Evolutionary conservation across 2,329 filamentous ascomycete genomes (phyloP), one percentile per base, ranked within the genome.

Genomic region (Xylaria sp.): DNA sequence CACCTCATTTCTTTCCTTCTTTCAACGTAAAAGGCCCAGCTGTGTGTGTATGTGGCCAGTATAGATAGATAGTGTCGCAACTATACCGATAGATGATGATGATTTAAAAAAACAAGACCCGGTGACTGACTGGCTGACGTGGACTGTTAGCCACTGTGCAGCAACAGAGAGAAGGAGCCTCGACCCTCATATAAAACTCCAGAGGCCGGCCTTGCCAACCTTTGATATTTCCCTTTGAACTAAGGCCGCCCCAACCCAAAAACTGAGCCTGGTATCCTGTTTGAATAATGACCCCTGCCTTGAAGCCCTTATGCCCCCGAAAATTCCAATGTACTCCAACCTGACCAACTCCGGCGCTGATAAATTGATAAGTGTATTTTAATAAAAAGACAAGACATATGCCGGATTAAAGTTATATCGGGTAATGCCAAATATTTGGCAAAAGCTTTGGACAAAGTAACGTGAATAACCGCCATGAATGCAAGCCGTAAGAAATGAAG

Each of bases 261-360:
- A 63, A 49, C 64, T 53, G 19, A 61, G 43, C 63, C 63, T 56
- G 47, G 51, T 63, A 57, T 66, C 57, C 63, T 33, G 47, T 63
- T n/a, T 51, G 52, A 61, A 61, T 57, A 54, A 56, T 37, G 45
- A 19, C 57, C 63, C n/a, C 59, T 56, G 45, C 52, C 55, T 52
- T 59, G 45, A 56, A 61, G n/a, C 50, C 59, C 47, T 14, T 63
- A 33, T 53, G 50, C 40, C 60, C 56, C 40, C 42, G n/a, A n/a
- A 63, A 66, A 60, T 57, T 61, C 61, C 63, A 60, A 66, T 62
- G 33, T 67, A 63, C 67, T 61, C 63, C 61, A 51, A 63, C 46
- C 67, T 61, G 51, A 60, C 62, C 53, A 69, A 69, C 73, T 74
- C 73, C 73, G 65, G 66, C 72, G 73, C 73, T 74, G 65, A 70